Base-by-base conservation (phyloP, 1,139 yeast species). In the Saccharomyces hybrid region DNA sequence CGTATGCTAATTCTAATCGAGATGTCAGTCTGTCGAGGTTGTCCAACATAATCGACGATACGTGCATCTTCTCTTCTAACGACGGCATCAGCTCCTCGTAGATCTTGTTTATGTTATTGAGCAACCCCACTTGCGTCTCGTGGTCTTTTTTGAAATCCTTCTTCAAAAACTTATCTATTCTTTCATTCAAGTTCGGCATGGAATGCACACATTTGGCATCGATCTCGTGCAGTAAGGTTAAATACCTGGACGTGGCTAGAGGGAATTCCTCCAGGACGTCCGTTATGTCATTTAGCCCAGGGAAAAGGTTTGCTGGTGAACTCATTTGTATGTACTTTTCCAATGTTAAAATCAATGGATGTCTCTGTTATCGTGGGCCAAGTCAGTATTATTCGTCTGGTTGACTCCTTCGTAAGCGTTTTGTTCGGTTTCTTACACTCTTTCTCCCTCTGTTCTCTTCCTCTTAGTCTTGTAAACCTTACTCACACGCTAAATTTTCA, bases 41-140 rank as follows among this genome's bases (percentile, higher is more conserved):
- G 63, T 91, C 98, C 31, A 88, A 80, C 28, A 97, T 96, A 41
- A 89, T 86, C 1, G 93, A 85, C 2, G 98, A 95, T 42, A 93
- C 97, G 68, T 93, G 97, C 95, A 93, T 90, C 71, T 93, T 93
- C 68, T 93, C 98, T 67, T 93, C 99, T 56, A 93, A 74, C 61
- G 96, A 89, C 0, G 98, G 98, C 74, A 93, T 83, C 52, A 93
- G 77, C 57, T 88, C 96, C 61, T 79, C 81, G 56, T 84, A 73
- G 54, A 76, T 71, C 52, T 73, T 71, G 55, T 79, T 76, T 51
- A 82, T 79, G 58, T 64, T 54, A 4, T 47, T 55, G 70, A 68
- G 51, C 67, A 73, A 56, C 72, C 69, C 46, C 65, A 71, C 55
- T 76, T 65, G 41, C 14, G 44, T 27, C 7, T 26, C 32, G 25